Evolutionary conservation across 108 stramenopile species (phyloP).

Genomic region (Nitzschia inconspicua): DNA sequence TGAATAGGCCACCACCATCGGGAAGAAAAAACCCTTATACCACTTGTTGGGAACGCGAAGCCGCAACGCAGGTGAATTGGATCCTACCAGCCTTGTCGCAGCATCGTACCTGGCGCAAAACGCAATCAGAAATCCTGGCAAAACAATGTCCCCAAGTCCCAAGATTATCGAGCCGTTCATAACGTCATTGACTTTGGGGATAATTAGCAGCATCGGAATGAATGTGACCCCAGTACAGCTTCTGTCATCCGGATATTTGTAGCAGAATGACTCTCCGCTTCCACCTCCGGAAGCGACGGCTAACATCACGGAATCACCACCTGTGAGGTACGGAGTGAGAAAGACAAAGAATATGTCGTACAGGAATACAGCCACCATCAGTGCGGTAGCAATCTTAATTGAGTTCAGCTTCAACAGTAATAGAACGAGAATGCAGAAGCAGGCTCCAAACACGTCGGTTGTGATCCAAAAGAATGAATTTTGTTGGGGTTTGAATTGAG

Average conservation of each 20-base stretch:
- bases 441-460: slow-evolving; percentile 74
- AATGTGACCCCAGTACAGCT: slow-evolving; percentile 56
- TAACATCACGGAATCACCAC: slow-evolving; percentile 74
- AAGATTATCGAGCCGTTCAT: slow-evolving; percentile 69
- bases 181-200: slow-evolving; percentile 80
- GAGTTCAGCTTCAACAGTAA: slow-evolving; percentile 60
- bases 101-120: slow-evolving; percentile 64
- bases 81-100: slow-evolving; percentile 50
- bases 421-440: slow-evolving; percentile 74
- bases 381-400: slow-evolving; percentile 71
- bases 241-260: slow-evolving; percentile 56
- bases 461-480: slow-evolving; percentile 69
- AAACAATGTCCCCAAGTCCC: slow-evolving; percentile 88
- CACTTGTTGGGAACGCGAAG: slow-evolving; percentile 27
- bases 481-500: slow-evolving; percentile 20
- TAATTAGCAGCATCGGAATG: slow-evolving; percentile 81
- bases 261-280: slow-evolving; percentile 20
- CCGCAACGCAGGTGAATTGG: slow-evolving; percentile 13
- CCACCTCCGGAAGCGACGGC: slow-evolving; percentile 67
- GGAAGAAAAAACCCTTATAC: slow-evolving; percentile 51
- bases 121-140: slow-evolving; percentile 79
- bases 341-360: slow-evolving; percentile 95
- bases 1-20: slow-evolving; percentile 69
- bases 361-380: slow-evolving; percentile 77
- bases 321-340: slow-evolving; percentile 65